These are phyloP conservation scores for Didymella keratinophila DNA, from an alignment of 2,329 filamentous ascomycete species.

Conservation along the genomic window DNA sequence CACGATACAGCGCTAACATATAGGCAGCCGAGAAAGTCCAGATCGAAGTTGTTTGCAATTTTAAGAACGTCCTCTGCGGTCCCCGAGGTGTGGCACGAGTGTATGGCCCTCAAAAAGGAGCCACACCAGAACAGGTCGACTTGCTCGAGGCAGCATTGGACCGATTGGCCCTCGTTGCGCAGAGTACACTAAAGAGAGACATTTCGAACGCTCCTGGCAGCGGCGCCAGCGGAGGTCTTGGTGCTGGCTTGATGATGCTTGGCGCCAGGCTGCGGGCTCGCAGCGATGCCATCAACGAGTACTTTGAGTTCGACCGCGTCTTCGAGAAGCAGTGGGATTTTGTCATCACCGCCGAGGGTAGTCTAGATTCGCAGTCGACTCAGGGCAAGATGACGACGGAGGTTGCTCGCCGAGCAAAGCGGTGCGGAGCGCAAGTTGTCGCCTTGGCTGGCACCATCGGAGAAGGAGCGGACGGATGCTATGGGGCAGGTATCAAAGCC, in stretches of 20 bases:
- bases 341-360: conserved; percentile 62
- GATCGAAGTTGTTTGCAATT: conserved; percentile 62
- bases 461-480: conserved; percentile 39
- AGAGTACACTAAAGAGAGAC: conserved; percentile 46
- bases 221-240: conserved; percentile 62
- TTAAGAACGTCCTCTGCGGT: conserved; percentile 61
- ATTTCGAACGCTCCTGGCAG: conserved; percentile 55
- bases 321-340: conserved; percentile 58
- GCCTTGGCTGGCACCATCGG: conserved; percentile 44
- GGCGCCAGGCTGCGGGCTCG: conserved; percentile 58
- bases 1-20: conserved; percentile 10
- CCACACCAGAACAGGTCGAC: conserved; percentile 54
- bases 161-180: conserved; percentile 50
- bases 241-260: conserved; percentile 59
- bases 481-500: conserved; percentile 45
- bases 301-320: conserved; percentile 57
- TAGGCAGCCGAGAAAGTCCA: conserved; percentile 37
- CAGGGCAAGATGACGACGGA: conserved; percentile 63
- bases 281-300: conserved; percentile 61
- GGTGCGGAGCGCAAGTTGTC: conserved; percentile 57
- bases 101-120: conserved; percentile 63
- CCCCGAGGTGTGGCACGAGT: conserved; percentile 59
- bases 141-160: conserved; percentile 56
- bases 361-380: conserved; percentile 61
- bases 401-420: conserved; percentile 58